These are phyloP conservation scores for Antitrichia curtipendula DNA, from an alignment of 225 moss, liverwort and hornwort genomes.

Conservation along the genomic window DNA sequence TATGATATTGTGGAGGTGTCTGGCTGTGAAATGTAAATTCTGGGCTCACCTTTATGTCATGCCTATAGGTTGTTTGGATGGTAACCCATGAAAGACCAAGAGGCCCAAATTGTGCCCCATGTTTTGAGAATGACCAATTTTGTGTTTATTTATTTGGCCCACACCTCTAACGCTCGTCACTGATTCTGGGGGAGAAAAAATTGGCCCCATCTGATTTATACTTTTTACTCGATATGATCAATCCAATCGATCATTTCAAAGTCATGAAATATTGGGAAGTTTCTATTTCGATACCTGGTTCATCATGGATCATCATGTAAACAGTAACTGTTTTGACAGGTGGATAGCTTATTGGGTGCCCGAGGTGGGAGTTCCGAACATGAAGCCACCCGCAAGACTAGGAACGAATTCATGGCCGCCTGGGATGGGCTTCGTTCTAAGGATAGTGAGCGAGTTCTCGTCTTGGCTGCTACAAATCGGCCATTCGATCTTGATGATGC, in stretches of 20 bases:
- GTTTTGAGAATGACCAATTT: background rate
- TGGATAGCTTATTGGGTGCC: slow-evolving; percentile 86
- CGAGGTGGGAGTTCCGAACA: slow-evolving; percentile 96
- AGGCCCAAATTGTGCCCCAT: background rate
- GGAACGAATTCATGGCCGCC: slow-evolving; percentile 97
- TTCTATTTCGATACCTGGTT: background rate
- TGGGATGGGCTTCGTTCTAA: slow-evolving; percentile 98
- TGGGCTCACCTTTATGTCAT: background rate
- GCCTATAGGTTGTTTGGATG: background rate
- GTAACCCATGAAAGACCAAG: background rate
- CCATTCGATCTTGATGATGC: slow-evolving; percentile 98
- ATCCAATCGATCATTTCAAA: background rate
- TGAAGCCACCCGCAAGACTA: slow-evolving; percentile 93
- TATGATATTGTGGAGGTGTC: background rate
- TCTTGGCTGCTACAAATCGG: slow-evolving; percentile 91
- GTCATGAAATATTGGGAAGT: background rate
- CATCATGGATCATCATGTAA: background rate
- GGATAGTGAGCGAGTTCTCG: slow-evolving; percentile 88
- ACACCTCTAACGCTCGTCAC: background rate
- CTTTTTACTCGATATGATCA: background rate
- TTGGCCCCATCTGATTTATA: background rate
- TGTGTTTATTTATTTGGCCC: background rate
- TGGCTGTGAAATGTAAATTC: background rate
- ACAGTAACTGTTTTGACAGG: slow-evolving; percentile 27
- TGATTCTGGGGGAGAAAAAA: background rate